These are phyloP conservation scores for Solanum infundibuliforme DNA, from an alignment of 257 asterid species.

Conservation along the genomic window DNA sequence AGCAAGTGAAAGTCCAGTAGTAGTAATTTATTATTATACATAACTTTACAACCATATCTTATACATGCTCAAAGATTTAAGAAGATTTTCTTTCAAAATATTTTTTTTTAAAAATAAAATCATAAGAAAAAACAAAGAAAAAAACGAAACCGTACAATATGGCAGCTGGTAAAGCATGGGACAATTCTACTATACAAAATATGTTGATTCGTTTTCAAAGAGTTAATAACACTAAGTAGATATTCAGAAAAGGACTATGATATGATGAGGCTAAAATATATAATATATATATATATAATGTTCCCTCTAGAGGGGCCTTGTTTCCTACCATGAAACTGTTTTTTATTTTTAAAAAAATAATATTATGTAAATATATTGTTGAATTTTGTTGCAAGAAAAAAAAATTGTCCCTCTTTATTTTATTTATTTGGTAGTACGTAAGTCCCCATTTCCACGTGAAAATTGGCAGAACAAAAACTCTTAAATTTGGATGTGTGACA, in stretches of 20 bases:
- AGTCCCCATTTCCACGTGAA: background rate
- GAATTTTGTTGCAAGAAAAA: background rate
- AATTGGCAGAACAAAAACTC: background rate
- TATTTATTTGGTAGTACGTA: background rate
- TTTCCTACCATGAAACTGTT: slow-evolving; percentile 32
- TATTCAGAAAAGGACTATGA: background rate
- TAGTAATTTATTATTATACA: background rate
- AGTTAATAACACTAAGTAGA: slow-evolving; percentile 5
- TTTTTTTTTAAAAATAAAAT: background rate
- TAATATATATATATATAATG: slow-evolving; percentile 16
- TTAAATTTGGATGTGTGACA: background rate
- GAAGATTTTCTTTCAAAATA: background rate
- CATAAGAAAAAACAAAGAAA: background rate
- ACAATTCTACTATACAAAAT: slow-evolving; percentile 7
- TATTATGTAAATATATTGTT: background rate
- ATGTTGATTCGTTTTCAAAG: slow-evolving; percentile 13
- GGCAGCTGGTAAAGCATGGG: slow-evolving; percentile 7
- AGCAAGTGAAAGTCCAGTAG: background rate
- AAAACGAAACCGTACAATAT: background rate
- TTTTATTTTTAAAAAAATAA: background rate
- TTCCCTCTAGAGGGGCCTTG: slow-evolving; percentile 35
- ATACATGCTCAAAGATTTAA: slow-evolving; percentile 1
- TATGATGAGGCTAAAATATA: background rate
- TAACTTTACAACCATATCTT: background rate
- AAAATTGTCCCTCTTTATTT: slow-evolving; percentile 24